Conservation (phyloP, 2,329 filamentous ascomycete genomes). For the Fusarium mundagurra region DNA sequence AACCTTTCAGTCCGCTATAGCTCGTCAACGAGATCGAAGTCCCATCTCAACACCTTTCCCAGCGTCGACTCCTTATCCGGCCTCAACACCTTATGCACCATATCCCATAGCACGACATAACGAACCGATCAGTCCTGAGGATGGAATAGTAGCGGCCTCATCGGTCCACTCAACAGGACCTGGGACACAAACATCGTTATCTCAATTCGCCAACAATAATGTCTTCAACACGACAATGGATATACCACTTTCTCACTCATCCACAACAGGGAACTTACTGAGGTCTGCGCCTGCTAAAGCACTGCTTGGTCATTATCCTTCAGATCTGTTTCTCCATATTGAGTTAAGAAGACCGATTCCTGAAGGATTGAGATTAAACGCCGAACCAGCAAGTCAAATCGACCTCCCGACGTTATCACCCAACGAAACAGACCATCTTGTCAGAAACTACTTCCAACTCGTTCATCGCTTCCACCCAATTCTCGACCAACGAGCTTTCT, state of each 20-base stretch:
- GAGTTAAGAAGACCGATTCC: constrained; percentile 25
- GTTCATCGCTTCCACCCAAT: constrained; percentile 33
- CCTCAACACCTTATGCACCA: background rate
- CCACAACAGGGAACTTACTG: constrained; percentile 23
- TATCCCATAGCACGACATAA: constrained; percentile 2
- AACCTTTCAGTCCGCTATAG: constrained; percentile 15
- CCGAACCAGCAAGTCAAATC: constrained; percentile 18
- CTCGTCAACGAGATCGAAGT: constrained; percentile 16
- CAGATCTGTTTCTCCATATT: constrained; percentile 31
- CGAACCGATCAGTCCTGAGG: constrained; percentile 18
- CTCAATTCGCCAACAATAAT: constrained; percentile 34
- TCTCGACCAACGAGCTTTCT: constrained; percentile 20
- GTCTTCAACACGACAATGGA: constrained; percentile 38
- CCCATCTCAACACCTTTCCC: constrained; percentile 15
- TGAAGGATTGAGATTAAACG: constrained; percentile 5
- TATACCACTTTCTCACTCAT: constrained; percentile 32
- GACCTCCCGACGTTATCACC: constrained; percentile 3
- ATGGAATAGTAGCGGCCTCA: background rate
- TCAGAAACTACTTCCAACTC: constrained; percentile 24
- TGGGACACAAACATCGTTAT: constrained; percentile 8
- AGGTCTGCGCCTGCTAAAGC: constrained; percentile 27
- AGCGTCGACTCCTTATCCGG: background rate
- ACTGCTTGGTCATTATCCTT: constrained; percentile 22
- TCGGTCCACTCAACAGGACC: constrained; percentile 25
- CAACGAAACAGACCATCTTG: constrained; percentile 16